Evolutionary conservation across 139 green algal genomes (phyloP).

Genomic region (Coccomyxa sp.): DNA sequence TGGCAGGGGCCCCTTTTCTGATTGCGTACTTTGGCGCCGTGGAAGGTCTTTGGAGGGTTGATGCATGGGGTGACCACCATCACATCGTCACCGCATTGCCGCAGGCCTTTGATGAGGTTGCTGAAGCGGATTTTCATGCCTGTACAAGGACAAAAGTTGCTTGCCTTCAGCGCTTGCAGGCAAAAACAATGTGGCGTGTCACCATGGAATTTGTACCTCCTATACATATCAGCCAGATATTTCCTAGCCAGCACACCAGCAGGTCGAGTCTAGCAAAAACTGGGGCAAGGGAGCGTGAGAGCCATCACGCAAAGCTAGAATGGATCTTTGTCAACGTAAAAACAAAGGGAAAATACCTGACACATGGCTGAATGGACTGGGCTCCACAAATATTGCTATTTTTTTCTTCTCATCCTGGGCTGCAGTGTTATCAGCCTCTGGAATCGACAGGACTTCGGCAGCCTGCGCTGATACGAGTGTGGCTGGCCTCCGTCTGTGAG

Average conservation of each 20-base stretch:
- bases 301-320: too few species aligned
- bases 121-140: conserved; percentile 92
- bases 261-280: too few species aligned
- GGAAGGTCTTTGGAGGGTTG: conserved; percentile 62
- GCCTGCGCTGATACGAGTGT: background rate
- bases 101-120: conserved; percentile 77
- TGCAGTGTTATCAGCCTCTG: background rate
- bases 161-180: background rate
- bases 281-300: too few species aligned
- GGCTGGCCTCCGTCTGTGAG: background rate
- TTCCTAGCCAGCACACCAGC: too few species aligned
- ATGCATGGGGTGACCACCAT: conserved; percentile 73
- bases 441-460: background rate
- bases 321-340: background rate
- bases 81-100: conserved; percentile 79
- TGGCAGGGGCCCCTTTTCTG: too few species aligned
- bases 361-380: conserved; percentile 71
- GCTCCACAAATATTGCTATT: conserved; percentile 74
- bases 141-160: background rate
- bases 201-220: background rate
- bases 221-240: background rate
- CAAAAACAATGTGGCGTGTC: background rate
- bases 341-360: conserved; percentile 40
- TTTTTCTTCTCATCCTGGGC: conserved; percentile 13
- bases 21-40: conserved; percentile 66